Base-by-base conservation (phyloP, 2,329 filamentous ascomycete species). In the Diaporthe capsici region DNA sequence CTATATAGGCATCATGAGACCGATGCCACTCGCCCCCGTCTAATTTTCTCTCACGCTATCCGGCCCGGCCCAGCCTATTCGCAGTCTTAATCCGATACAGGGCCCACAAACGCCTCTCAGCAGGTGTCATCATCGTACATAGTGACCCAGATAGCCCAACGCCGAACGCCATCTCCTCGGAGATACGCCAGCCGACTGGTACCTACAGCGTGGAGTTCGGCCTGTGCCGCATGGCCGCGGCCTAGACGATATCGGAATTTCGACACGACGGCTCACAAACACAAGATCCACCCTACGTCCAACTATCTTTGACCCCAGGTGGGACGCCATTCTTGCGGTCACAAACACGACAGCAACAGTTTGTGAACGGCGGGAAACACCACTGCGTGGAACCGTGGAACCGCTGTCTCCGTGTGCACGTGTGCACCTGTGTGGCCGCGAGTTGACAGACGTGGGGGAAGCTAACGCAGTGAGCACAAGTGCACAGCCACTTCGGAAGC, bases 51-150 rank as follows among this genome's bases (percentile, higher is more conserved):
- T 6, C 49, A 17, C 2, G 0, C 1, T 13, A 51, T 51, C 22
- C 49, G 0, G 49, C 49, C 22, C 22, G 12, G 49, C n/a, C 49
- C 49, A n/a, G 6, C 17, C 20, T 49, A 34, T 57, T 4, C 53
- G 17, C 55, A 4, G 22, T 31, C 31, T 20, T 9, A 1, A 58
- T 13, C 49, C 55, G 44, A 37, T 25, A 20, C 8, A 34, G 28
- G 31, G 31, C 17, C 2, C 3, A 34, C 17, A 37, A 12, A 12
- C 31, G 31, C 17, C 55, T 3, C 20, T 60, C 34, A 4, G 22
- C 34, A 34, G 15, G 57, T 60, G 31, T 39, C 57, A 60, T 60
- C 57, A 60, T 60, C 57, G 34, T 39, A 34, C 57, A 60, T 60
- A 17, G 31, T 22, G 28, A 37, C 34, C 20, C 20, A 39, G 34